Conservation (phyloP, 495 filamentous ascomycete genomes). For the Penicillium subrubescens region DNA sequence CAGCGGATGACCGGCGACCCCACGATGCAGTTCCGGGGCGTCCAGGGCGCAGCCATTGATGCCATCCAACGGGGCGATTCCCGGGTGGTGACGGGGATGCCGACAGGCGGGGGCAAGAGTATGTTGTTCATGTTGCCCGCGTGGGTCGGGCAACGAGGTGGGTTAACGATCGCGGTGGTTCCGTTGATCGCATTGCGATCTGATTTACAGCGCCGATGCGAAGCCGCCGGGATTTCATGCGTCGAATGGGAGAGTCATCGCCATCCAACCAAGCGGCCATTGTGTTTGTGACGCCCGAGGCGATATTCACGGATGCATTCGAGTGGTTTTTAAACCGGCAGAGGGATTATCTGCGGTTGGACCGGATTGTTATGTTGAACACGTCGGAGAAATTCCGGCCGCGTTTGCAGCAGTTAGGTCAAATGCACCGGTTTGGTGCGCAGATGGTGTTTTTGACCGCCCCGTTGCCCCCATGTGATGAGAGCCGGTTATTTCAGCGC, state of each 20-base stretch:
- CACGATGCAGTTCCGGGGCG: slow-evolving; percentile 7
- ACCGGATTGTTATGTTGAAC: slow-evolving; percentile 25
- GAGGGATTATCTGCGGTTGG: slow-evolving; percentile 11
- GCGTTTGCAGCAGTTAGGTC: slow-evolving; percentile 14
- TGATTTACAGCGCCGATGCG: slow-evolving; percentile 21
- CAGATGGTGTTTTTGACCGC: slow-evolving; percentile 29
- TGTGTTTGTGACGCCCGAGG: slow-evolving; percentile 26
- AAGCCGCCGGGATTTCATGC: slow-evolving; percentile 6
- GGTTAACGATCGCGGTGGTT: slow-evolving; percentile 1
- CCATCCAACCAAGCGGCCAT: slow-evolving; percentile 15
- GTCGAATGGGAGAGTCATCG: slow-evolving; percentile 13
- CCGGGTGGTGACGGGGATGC: slow-evolving; percentile 24
- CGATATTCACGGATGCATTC: slow-evolving; percentile 14
- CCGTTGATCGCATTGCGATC: slow-evolving; percentile 16
- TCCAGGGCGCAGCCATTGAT: neutral
- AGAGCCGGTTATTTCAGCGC: slow-evolving; percentile 11
- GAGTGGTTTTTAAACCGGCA: slow-evolving; percentile 24
- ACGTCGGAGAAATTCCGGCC: slow-evolving; percentile 12
- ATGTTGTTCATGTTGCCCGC: slow-evolving; percentile 31
- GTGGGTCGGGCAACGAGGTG: slow-evolving; percentile 17
- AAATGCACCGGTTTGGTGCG: slow-evolving; percentile 8
- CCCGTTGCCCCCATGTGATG: slow-evolving; percentile 17
- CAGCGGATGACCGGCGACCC: slow-evolving; percentile 12
- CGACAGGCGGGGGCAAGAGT: slow-evolving; percentile 23
- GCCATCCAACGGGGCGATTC: slow-evolving; percentile 7